Percentiles rank a stretch among this genome's conserved stretches.
Conservation (phyloP, 2,329 filamentous ascomycete genomes). For the Pseudogymnoascus sp. region DNA sequence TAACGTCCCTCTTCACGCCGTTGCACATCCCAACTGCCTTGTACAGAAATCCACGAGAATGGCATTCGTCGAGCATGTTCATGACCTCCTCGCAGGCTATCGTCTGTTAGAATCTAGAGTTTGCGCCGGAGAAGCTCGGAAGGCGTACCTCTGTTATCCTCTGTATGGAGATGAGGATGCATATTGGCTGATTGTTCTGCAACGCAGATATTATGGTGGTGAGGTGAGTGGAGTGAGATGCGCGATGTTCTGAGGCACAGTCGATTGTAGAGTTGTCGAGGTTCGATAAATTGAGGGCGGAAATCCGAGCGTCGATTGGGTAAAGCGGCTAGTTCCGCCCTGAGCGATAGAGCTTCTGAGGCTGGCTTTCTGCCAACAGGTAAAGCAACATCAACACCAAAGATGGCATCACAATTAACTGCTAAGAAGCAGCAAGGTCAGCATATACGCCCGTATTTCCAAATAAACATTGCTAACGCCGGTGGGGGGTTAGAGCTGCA, state of each 20-base stretch:
- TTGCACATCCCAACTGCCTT: slow-evolving; percentile 90
- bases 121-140: background rate
- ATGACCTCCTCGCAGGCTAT: slow-evolving; percentile 92
- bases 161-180: slow-evolving; percentile 96
- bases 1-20: slow-evolving; percentile 73
- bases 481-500: slow-evolving; percentile 57
- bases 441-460: background rate
- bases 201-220: slow-evolving; percentile 1
- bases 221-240: background rate
- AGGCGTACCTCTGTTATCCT: slow-evolving; percentile 72
- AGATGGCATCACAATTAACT: slow-evolving; percentile 28
- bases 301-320: slow-evolving; percentile 1
- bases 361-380: slow-evolving; percentile 1
- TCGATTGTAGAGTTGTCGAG: background rate
- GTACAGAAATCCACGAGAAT: slow-evolving; percentile 84
- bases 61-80: slow-evolving; percentile 89
- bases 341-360: background rate
- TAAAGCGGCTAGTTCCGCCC: background rate
- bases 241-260: background rate
- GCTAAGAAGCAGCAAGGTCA: slow-evolving; percentile 31
- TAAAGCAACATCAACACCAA: slow-evolving; percentile 9
- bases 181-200: slow-evolving; percentile 44
- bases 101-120: slow-evolving; percentile 18
- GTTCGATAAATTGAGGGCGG: background rate
- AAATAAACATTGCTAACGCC: slow-evolving; percentile 9